Base-by-base conservation (phyloP, 257 asterid genomes). In the Knoxia roxburghii region DNA sequence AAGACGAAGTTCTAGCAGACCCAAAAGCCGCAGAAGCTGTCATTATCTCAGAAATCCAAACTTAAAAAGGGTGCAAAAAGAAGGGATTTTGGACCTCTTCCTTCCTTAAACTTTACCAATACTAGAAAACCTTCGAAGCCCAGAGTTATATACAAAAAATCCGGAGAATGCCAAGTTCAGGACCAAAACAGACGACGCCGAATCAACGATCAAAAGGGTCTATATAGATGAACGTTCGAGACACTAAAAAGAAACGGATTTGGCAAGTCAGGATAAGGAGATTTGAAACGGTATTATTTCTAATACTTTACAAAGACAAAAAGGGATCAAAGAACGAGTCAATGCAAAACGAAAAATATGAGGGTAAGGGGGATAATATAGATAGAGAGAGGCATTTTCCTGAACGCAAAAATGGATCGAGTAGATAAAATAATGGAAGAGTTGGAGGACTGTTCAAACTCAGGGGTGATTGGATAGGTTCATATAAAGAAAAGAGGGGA, bases 11-110 rank as follows among this genome's bases (percentile, higher is more conserved):
- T 20, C 84, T 75, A 0, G 79, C 79, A 39, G 83, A 80, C n/a
- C 85, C 82, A 74, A 80, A 80, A 21, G 74, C 81, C 64, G 73
- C 62, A 51, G 82, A 58, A 23, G 86, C 23, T 15, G 87, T 89
- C 97, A 90, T 90, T 72, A 33, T 39, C 53, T 48, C 35, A 8
- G 30, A 4, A 15, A 30, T 4, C 24, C 30, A 64, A 35, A 26
- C 17, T 21, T 11, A 14, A 59, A 15, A 14, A n/a, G n/a, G n/a
- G n/a, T n/a, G n/a, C n/a, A n/a, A n/a, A n/a, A n/a, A n/a, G n/a
- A n/a, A n/a, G n/a, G n/a, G n/a, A n/a, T n/a, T n/a, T n/a, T n/a
- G n/a, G n/a, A n/a, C n/a, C n/a, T n/a, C n/a, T n/a, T n/a, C n/a
- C n/a, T n/a, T n/a, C n/a, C n/a, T n/a, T n/a, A n/a, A n/a, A n/a